Evolutionary conservation across 2,329 filamentous ascomycete species (phyloP).

Genomic region (Venturia carpophila): DNA sequence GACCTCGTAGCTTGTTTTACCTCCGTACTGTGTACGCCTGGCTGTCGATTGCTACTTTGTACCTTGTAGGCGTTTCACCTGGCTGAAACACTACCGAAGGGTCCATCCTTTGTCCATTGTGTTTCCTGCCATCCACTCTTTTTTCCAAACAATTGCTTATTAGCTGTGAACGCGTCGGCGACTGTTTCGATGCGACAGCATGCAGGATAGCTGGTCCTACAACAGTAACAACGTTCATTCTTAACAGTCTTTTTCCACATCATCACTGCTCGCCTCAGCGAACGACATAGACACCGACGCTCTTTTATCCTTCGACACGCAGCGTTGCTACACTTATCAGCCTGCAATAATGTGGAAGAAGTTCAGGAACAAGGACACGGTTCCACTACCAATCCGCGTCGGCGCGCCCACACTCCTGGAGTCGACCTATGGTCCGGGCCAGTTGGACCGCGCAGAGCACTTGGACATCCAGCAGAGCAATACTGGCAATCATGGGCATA

Average conservation of each 20-base stretch:
- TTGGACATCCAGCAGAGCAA: slow-evolving; percentile 6
- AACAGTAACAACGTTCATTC: too few relatives aligned
- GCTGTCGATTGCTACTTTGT: neutral
- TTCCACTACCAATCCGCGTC: neutral
- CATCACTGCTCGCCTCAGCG: neutral
- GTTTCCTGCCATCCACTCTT: neutral
- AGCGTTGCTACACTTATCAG: neutral
- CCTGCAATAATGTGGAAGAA: slow-evolving; percentile 15
- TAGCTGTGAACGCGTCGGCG: neutral
- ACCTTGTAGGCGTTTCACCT: slow-evolving; percentile 1
- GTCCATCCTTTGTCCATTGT: neutral
- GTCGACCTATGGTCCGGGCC: slow-evolving; percentile 7
- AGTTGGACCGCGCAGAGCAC: slow-evolving; percentile 15
- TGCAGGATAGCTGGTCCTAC: neutral
- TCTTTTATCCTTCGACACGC: neutral
- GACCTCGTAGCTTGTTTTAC: neutral
- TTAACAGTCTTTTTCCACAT: neutral
- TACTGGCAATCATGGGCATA: slow-evolving; percentile 9
- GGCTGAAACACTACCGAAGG: neutral
- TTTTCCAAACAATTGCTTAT: neutral
- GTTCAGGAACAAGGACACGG: slow-evolving; percentile 4
- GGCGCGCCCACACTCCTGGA: slow-evolving; percentile 8
- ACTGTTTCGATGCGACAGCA: neutral
- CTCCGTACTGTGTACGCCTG: too few relatives aligned
- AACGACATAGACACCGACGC: neutral